A percentile compares a stretch with the other conserved stretches of the same genome.
Evolutionary conservation across 106 monocot genomes (phyloP).

Genomic region (Dendrobium huoshanense): DNA sequence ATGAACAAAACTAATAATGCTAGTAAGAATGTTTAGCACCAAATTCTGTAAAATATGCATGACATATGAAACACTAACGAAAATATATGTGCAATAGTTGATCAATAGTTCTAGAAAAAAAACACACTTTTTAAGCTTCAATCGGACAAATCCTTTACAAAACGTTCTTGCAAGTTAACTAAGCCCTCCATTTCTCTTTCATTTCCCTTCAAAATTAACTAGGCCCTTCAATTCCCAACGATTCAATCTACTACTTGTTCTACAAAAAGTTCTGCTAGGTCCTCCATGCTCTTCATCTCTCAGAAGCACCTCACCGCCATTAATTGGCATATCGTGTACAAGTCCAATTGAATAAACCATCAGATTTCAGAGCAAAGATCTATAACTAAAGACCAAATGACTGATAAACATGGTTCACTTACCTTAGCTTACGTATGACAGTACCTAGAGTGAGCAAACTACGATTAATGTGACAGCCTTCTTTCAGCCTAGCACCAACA

Average conservation of each 20-base stretch:
- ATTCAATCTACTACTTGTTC: too few species aligned
- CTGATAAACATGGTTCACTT: constrained; percentile 1
- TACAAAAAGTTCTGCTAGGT: too few species aligned
- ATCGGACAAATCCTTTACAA: neutral
- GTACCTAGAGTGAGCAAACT: constrained; percentile 94
- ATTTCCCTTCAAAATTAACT: too few species aligned
- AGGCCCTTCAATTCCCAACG: too few species aligned
- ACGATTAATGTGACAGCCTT: constrained; percentile 97
- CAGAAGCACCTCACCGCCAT: too few species aligned
- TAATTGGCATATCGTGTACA: too few species aligned
- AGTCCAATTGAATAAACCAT: too few species aligned
- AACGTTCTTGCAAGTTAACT: neutral
- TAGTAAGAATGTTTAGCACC: too few species aligned
- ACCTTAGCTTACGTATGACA: constrained; percentile 97
- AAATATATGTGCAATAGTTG: too few species aligned
- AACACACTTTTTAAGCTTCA: neutral
- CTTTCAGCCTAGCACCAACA: constrained; percentile 78
- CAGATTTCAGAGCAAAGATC: neutral
- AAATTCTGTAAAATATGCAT: neutral
- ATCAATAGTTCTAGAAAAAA: too few species aligned
- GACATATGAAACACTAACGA: neutral
- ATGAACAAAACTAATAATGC: too few species aligned
- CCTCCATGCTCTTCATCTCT: too few species aligned
- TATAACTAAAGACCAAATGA: neutral
- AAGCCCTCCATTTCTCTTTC: neutral